Conservation (phyloP, 345 rosid species). For the Turnera subulata region DNA sequence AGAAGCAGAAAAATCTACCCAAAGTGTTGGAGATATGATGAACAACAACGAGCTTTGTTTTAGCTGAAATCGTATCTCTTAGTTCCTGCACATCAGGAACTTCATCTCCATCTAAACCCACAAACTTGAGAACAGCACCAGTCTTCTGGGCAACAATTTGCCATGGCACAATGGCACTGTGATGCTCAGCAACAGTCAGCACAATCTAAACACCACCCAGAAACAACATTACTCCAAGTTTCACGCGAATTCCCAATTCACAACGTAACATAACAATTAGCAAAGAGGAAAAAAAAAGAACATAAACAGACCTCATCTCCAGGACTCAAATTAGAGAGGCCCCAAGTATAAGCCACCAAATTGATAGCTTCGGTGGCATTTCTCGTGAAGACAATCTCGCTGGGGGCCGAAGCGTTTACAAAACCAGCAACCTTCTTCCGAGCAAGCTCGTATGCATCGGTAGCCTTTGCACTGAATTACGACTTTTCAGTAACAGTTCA, state of each 20-base stretch:
- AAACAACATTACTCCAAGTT: not conserved
- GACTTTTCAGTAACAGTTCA: too few relatives aligned
- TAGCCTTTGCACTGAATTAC: constrained; percentile 69
- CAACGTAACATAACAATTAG: too few relatives aligned
- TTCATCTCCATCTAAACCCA: constrained; percentile 58
- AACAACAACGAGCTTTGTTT: constrained; percentile 72
- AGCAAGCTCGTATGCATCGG: constrained; percentile 83
- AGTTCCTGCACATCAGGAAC: constrained; percentile 51
- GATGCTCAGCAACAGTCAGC: constrained; percentile 83
- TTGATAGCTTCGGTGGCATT: constrained; percentile 98
- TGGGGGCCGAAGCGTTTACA: constrained; percentile 63
- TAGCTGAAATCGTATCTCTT: constrained; percentile 54
- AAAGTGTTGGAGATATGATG: constrained; percentile 91
- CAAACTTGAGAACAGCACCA: constrained; percentile 71
- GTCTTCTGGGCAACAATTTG: constrained; percentile 76
- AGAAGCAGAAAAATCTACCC: constrained; percentile 36
- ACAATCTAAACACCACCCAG: constrained; percentile 48
- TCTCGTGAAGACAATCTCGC: constrained; percentile 83
- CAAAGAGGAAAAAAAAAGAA: not conserved
- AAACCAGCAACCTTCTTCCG: constrained; percentile 84
- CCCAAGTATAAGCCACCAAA: constrained; percentile 89
- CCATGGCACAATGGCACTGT: constrained; percentile 97
- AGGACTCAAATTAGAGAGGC: constrained; percentile 57
- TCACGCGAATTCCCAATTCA: not conserved
- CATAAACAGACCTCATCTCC: constrained; percentile 64